These are phyloP conservation scores for Thielaviopsis punctulata DNA, from an alignment of 2,329 filamentous ascomycete genomes.

Conservation along the genomic window DNA sequence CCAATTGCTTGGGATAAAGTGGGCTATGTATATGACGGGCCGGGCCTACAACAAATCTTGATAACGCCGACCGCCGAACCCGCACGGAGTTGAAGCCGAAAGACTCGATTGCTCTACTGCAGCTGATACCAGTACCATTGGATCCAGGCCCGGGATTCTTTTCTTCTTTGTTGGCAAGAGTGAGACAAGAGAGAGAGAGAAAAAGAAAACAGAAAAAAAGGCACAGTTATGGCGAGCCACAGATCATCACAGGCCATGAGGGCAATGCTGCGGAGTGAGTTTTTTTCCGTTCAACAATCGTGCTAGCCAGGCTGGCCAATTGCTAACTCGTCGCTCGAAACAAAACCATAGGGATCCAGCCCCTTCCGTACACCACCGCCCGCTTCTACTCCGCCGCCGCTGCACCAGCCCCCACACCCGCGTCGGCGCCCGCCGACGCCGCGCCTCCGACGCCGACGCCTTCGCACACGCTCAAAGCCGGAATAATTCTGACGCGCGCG, in stretches of 20 bases:
- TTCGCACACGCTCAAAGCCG: conserved; percentile 37
- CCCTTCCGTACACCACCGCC: conserved; percentile 6
- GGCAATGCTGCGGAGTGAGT: conserved; percentile 8
- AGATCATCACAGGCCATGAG: conserved; percentile 4
- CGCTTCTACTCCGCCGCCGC: conserved; percentile 13
- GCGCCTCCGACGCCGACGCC: conserved; percentile 13
- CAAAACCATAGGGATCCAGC: neutral
- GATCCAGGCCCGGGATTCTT: neutral
- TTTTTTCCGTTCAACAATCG: neutral
- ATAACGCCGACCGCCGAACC: neutral
- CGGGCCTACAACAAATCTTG: neutral
- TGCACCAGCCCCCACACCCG: conserved; percentile 8
- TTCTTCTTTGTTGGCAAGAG: neutral
- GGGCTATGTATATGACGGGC: neutral
- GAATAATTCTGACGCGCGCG: conserved; percentile 73
- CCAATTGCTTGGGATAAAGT: neutral
- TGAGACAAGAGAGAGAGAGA: neutral
- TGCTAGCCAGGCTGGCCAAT: no score
- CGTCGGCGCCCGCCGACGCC: conserved; percentile 12
- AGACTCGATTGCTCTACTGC: neutral
- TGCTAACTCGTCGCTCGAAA: no score
- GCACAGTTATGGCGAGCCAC: conserved; percentile 1
- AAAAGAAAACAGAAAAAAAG: no score
- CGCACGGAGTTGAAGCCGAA: neutral
- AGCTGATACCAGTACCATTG: neutral